Evolutionary conservation across 2,329 filamentous ascomycete genomes (phyloP), one percentile per base, ranked within the genome.

Genomic region (Alternaria angustiovoidea): DNA sequence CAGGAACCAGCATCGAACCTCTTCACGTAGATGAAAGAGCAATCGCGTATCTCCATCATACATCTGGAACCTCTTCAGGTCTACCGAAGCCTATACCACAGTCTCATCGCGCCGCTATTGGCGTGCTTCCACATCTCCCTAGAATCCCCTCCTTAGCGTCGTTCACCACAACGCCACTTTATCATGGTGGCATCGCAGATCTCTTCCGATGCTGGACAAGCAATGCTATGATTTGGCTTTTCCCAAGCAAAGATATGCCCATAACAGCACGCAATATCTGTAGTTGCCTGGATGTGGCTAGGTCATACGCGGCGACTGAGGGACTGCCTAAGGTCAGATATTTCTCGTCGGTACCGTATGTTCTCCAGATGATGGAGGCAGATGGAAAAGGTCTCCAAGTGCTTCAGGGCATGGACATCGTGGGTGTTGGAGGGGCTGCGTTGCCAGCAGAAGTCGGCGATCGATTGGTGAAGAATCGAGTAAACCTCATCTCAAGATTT

Each of bases 311-410:
- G 54, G 12, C 54, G n/a, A 54, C 52, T n/a, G 59, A 54, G 49
- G 56, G 62, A n/a, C 52, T 65, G 5, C 75, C 79, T 0, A 63
- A 68, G 22, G 78, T 88, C 3, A 81, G 77, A 41, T 89, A 89
- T 64, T 89, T 90, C 66, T 87, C 87, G 0, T 87, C 84, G 0
- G 88, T 90, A 0, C 92, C 91, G 7, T 98, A 94, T 74, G 93
- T 98, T 36, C 86, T 91, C 75, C 92, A 93, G 48, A 86, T 98
- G 67, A 96, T 99, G 91, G 86, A 90, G 70, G 89, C 93, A 11
- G 96, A 92, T 69, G 92, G 96, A 79, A 91, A 95, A 79, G 93
- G 91, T 51, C 85, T 98, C 2, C 83, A 89, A 68, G 87, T 97
- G 5, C 78, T 64, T 20, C 68, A 69, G 39, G 67, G 64, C 0